phyloP scores from a whole-genome alignment of 352 stramenopile genomes.

The Pythium chondricola region DNA sequence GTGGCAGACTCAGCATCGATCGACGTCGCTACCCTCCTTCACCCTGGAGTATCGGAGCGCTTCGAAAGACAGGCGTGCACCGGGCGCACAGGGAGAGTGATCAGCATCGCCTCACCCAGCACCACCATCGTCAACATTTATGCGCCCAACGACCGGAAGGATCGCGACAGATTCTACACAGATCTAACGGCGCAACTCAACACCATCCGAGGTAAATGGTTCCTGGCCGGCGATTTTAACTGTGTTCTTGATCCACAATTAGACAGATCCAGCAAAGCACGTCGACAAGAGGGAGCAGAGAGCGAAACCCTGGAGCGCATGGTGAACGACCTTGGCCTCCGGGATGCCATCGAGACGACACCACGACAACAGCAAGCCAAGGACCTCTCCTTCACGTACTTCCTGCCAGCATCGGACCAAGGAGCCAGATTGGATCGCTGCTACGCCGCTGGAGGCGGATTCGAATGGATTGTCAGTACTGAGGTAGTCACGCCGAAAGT shows the following conservation, averaged over 20 bases:
- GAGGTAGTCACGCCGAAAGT: too few species aligned
- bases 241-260: not conserved
- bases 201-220: not conserved
- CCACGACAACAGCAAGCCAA: not conserved
- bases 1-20: not conserved
- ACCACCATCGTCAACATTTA: not conserved
- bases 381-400: not conserved
- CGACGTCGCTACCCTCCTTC: not conserved
- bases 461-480: too few species aligned
- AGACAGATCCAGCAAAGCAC: too few species aligned
- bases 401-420: too few species aligned
- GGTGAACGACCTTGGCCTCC: too few species aligned
- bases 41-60: not conserved
- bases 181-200: not conserved
- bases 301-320: too few species aligned
- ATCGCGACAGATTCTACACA: not conserved
- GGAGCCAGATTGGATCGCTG: too few species aligned
- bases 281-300: too few species aligned
- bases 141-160: not conserved
- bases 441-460: too few species aligned
- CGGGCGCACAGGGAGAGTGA: not conserved
- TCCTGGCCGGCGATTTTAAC: slow-evolving; percentile 1
- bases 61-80: not conserved
- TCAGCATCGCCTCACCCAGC: not conserved
- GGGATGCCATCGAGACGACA: too few species aligned